These are phyloP conservation scores for Trichocladium antarcticum DNA, from an alignment of 495 filamentous ascomycete species.

Conservation along the genomic window DNA sequence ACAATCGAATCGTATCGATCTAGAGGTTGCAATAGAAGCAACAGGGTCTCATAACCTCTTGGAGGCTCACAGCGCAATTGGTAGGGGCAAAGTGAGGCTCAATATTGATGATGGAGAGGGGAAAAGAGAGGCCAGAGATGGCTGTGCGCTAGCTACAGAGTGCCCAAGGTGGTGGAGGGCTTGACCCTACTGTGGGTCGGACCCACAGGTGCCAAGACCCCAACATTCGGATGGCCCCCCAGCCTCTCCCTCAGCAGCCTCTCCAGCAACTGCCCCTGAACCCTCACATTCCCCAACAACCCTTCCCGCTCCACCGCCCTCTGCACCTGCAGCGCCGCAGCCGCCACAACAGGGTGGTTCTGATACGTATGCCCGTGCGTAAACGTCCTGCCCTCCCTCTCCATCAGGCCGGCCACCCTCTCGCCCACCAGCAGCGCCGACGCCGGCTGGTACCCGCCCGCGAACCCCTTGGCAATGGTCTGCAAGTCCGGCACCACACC, in stretches of 20 bases:
- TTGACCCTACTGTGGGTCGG: too few relatives aligned
- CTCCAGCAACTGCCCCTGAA: slow-evolving; percentile 41
- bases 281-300: slow-evolving; percentile 39
- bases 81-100: too few relatives aligned
- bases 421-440: slow-evolving; percentile 16
- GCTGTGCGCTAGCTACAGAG: too few relatives aligned
- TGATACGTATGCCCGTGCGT: slow-evolving; percentile 50
- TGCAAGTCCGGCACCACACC: slow-evolving; percentile 51
- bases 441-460: slow-evolving; percentile 38
- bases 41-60: too few relatives aligned
- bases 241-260: slow-evolving; percentile 33
- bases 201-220: too few relatives aligned
- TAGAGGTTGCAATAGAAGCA: too few relatives aligned
- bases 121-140: too few relatives aligned
- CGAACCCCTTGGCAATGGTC: slow-evolving; percentile 53
- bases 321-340: slow-evolving; percentile 46
- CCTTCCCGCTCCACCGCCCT: slow-evolving; percentile 40
- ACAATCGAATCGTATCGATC: too few relatives aligned
- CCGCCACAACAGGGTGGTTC: slow-evolving; percentile 47
- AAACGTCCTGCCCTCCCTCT: slow-evolving; percentile 43
- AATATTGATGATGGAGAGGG: too few relatives aligned
- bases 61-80: too few relatives aligned
- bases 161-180: too few relatives aligned
- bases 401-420: slow-evolving; percentile 37
- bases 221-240: slow-evolving; percentile 42